Conservation (phyloP, 352 stramenopile genomes). For the Globisporangium splendens region DNA sequence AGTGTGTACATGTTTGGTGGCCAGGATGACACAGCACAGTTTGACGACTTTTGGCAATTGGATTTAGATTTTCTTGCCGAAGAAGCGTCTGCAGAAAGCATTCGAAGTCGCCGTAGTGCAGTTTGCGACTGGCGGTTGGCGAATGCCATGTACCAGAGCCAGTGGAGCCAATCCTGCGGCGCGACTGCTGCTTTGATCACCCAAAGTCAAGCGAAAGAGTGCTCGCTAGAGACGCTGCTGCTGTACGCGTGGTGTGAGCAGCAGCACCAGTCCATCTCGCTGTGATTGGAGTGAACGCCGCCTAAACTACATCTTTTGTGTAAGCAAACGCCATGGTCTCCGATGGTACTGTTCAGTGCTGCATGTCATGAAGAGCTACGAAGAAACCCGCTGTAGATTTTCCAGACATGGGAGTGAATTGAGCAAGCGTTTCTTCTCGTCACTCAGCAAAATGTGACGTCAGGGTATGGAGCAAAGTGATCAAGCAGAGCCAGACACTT, state of each 20-base stretch:
- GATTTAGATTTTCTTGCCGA: constrained; percentile 35
- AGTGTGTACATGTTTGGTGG: constrained; percentile 58
- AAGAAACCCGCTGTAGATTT: too few relatives aligned
- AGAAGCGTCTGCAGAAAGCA: constrained; percentile 12
- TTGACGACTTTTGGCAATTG: constrained; percentile 63
- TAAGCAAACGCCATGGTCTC: too few relatives aligned
- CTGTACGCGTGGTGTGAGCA: constrained; percentile 52
- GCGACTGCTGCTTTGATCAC: constrained; percentile 16
- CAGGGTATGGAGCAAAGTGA: too few relatives aligned
- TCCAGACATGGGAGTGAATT: too few relatives aligned
- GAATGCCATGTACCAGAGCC: constrained; percentile 26
- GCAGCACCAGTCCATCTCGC: constrained; percentile 43
- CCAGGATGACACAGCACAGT: constrained; percentile 57
- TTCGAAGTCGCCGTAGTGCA: constrained; percentile 19
- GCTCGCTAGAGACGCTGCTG: constrained; percentile 40
- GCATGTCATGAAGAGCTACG: too few relatives aligned
- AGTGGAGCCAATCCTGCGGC: constrained; percentile 45
- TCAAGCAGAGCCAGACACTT: too few relatives aligned
- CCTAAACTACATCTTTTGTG: too few relatives aligned
- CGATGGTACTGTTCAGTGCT: too few relatives aligned
- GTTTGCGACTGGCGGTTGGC: constrained; percentile 47
- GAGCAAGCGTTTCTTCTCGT: too few relatives aligned
- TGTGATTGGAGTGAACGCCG: constrained; percentile 24
- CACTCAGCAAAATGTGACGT: too few relatives aligned
- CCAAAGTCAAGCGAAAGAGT: constrained; percentile 25